phyloP scores from a whole-genome alignment of 108 stramenopile species.

The Pseudonitzschia multistriata region DNA sequence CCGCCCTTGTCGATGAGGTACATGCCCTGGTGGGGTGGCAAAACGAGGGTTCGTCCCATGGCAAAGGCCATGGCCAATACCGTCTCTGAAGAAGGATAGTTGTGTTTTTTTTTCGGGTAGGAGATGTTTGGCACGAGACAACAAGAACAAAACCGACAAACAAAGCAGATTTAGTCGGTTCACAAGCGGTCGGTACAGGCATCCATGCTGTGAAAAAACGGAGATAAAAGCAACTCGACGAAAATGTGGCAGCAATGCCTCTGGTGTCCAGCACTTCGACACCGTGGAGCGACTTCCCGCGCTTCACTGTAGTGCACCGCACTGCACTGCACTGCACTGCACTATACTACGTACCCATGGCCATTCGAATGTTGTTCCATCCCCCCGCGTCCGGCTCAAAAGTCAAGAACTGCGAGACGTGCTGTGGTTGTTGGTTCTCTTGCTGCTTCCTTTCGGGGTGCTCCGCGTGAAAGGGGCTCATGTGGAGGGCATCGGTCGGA shows the following conservation, averaged over 20 bases:
- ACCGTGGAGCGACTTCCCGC: no score
- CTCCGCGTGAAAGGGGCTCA: conserved; percentile 50
- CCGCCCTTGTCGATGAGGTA: conserved; percentile 77
- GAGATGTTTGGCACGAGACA: no score
- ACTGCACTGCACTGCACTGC: no score
- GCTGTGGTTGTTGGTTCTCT: conserved; percentile 3
- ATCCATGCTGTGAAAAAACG: no score
- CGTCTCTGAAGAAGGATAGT: conserved; percentile 60
- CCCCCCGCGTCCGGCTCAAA: conserved; percentile 88
- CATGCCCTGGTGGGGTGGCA: conserved; percentile 85
- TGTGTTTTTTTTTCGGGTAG: not conserved
- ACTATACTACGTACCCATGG: conserved; percentile 12
- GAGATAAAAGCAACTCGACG: no score
- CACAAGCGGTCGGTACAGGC: no score
- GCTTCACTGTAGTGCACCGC: no score
- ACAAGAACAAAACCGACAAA: no score
- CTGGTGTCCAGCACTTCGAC: no score
- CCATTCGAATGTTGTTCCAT: conserved; percentile 90
- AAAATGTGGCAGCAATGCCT: no score
- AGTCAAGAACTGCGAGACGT: conserved; percentile 63
- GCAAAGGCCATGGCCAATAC: conserved; percentile 79
- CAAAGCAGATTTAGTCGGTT: no score
- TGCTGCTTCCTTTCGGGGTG: not conserved
- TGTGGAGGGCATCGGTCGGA: conserved; percentile 50
- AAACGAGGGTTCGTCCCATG: conserved; percentile 88